Evolutionary conservation across 495 filamentous ascomycete genomes (phyloP).

Genomic region (Zalerion maritima): DNA sequence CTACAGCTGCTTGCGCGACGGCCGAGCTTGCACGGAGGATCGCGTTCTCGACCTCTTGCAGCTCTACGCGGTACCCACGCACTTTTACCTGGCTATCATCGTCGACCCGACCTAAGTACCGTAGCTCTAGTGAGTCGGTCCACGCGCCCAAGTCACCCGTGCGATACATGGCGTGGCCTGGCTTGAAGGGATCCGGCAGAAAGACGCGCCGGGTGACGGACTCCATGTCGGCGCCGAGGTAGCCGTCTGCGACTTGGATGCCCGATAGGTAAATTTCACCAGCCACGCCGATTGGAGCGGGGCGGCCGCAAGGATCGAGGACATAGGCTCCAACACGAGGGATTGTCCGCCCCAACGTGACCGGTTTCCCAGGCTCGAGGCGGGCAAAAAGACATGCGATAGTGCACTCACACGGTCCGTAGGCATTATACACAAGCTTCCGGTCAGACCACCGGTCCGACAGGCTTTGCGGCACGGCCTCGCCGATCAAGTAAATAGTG

Average conservation of each 20-base stretch:
- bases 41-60: conserved; percentile 12
- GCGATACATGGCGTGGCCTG: conserved; percentile 13
- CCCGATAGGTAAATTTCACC: conserved; percentile 18
- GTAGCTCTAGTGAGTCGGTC: conserved; percentile 10
- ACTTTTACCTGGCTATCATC: conserved; percentile 18
- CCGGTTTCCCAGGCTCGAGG: conserved; percentile 7
- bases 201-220: conserved; percentile 1
- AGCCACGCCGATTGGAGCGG: conserved; percentile 7
- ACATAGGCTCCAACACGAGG: conserved; percentile 12
- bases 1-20: conserved; percentile 5
- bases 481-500: conserved; percentile 14
- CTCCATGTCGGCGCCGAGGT: conserved; percentile 6
- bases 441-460: conserved; percentile 13
- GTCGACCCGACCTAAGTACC: conserved; percentile 13
- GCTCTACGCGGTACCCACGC: conserved; percentile 14
- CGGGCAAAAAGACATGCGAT: conserved; percentile 6
- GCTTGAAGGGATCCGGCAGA: conserved; percentile 8
- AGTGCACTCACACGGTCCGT: conserved; percentile 19
- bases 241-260: conserved; percentile 12
- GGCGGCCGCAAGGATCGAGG: conserved; percentile 8
- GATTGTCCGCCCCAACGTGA: conserved; percentile 13
- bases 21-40: conserved; percentile 3
- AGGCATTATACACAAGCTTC: conserved; percentile 14
- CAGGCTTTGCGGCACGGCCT: conserved; percentile 13
- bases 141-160: conserved; percentile 17